These are phyloP conservation scores for Huntiella abstrusa DNA, from an alignment of 2,329 filamentous ascomycete species.

Conservation along the genomic window DNA sequence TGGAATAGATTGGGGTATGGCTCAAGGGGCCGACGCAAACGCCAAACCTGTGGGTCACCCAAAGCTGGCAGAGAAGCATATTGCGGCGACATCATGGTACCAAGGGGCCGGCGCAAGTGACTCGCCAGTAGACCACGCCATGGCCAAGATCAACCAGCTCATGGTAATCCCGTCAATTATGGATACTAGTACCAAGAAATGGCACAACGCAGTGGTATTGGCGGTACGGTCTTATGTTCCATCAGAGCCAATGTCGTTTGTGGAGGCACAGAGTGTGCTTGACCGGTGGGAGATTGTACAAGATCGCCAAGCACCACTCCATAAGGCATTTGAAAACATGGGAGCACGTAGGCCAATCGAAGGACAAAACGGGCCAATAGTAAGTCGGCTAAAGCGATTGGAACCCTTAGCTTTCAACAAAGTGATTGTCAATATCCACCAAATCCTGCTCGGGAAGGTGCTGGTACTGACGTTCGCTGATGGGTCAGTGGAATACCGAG, in stretches of 20 bases:
- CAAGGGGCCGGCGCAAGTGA: constrained; percentile 25
- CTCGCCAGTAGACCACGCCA: constrained; percentile 27
- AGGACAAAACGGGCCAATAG: constrained; percentile 6
- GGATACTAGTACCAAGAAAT: constrained; percentile 35
- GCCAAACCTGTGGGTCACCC: constrained; percentile 31
- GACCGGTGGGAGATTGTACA: constrained; percentile 66
- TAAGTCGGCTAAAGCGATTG: constrained; percentile 37
- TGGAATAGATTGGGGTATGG: constrained; percentile 49
- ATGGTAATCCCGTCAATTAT: constrained; percentile 51
- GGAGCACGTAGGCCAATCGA: constrained; percentile 35
- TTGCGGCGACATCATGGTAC: constrained; percentile 39
- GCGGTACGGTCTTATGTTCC: constrained; percentile 10
- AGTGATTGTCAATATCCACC: constrained; percentile 47
- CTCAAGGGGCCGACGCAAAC: constrained; percentile 31
- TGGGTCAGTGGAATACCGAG: constrained; percentile 62
- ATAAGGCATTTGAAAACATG: constrained; percentile 61
- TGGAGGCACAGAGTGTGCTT: constrained; percentile 53
- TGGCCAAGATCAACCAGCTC: constrained; percentile 52
- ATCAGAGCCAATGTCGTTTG: constrained; percentile 28
- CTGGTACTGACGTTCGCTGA: constrained; percentile 61
- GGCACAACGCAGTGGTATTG: constrained; percentile 14
- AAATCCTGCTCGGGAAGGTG: constrained; percentile 51
- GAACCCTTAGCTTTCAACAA: constrained; percentile 49
- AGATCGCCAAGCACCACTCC: constrained; percentile 45
- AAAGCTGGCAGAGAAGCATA: constrained; percentile 33